Evolutionary conservation across 768 basidiomycete genomes (phyloP), one percentile per base, ranked within the genome.

Genomic region (Gymnopilus junonius): DNA sequence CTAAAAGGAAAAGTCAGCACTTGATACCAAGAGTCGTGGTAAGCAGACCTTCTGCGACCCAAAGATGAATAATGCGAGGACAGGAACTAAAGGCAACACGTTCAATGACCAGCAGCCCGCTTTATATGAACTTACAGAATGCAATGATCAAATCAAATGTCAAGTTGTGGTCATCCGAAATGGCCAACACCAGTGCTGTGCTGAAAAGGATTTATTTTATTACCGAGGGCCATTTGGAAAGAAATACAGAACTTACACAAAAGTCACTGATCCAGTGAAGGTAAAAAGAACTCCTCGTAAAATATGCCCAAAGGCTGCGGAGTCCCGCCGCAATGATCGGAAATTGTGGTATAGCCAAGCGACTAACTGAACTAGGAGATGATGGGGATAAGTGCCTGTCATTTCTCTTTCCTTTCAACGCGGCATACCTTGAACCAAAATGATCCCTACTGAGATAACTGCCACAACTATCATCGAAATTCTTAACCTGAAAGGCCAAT

Each of bases 41-140:
- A 27, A 55, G 29, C 35, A 21, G 14, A 65, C 68, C 66, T 63
- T 67, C 32, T 70, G 69, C 8, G 69, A 67, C 11, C 69, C 69
- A 57, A 70, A 70, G 12, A 68, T 69, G 35, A 70, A 34, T 37
- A 75, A 67, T 21, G 69, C 65, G 10, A 69, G 45, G 6, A 70
- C 20, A 35, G 69, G 69, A 32, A 70, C 69, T 70, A 20, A 21
- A 34, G 25, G 15, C 25, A 54, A 21, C 5, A 8, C 4, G 17
- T 60, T 34, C 8, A 62, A 14, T 48, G 27, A 10, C 17, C 5
- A 29, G 20, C 8, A 21, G 14, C 10, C 17, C 7, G 2, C 4
- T 23, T 3, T n/a, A 34, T 48, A 1, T 11, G 17, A 20, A 62
- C 71, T 58, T 58, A 72, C 71, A 66, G 1, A 62, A 57, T 34